Conservation (phyloP, 2,329 filamentous ascomycete species). For the Hypocrella siamensis region DNA sequence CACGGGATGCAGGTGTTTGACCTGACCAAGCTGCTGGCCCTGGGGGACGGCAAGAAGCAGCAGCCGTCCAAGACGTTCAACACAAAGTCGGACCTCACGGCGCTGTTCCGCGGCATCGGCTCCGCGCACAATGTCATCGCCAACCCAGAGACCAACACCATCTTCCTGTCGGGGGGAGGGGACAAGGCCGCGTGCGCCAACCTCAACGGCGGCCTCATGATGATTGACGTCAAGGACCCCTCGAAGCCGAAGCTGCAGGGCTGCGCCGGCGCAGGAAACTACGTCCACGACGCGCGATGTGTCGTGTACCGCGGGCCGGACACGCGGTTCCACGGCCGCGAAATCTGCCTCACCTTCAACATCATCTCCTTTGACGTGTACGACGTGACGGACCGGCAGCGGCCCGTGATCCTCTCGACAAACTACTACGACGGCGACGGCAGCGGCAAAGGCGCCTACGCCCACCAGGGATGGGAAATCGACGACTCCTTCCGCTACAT, state of each 20-base stretch:
- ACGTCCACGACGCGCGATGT: slow-evolving; percentile 37
- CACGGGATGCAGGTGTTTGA: slow-evolving; percentile 53
- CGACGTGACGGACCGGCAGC: slow-evolving; percentile 28
- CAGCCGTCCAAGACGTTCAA: slow-evolving; percentile 13
- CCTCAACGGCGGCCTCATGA: slow-evolving; percentile 34
- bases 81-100: slow-evolving; percentile 16
- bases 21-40: slow-evolving; percentile 32
- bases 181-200: slow-evolving; percentile 9
- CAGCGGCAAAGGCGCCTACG: slow-evolving; percentile 25
- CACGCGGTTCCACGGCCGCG: slow-evolving; percentile 18
- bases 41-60: slow-evolving; percentile 20
- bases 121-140: slow-evolving; percentile 31
- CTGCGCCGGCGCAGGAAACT: slow-evolving; percentile 31
- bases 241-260: slow-evolving; percentile 32
- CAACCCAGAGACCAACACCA: slow-evolving; percentile 19
- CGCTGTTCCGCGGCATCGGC: slow-evolving; percentile 18
- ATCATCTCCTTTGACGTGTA: slow-evolving; percentile 30
- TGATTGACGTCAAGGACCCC: slow-evolving; percentile 37
- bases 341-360: slow-evolving; percentile 38
- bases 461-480: slow-evolving; percentile 38
- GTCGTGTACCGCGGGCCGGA: slow-evolving; percentile 35
- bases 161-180: slow-evolving; percentile 25
- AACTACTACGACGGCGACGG: slow-evolving; percentile 32
- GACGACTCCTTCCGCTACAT: slow-evolving; percentile 24
- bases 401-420: slow-evolving; percentile 27